Evolutionary conservation across 768 basidiomycete species (phyloP).

Genomic region (Tephrocybe sp.): DNA sequence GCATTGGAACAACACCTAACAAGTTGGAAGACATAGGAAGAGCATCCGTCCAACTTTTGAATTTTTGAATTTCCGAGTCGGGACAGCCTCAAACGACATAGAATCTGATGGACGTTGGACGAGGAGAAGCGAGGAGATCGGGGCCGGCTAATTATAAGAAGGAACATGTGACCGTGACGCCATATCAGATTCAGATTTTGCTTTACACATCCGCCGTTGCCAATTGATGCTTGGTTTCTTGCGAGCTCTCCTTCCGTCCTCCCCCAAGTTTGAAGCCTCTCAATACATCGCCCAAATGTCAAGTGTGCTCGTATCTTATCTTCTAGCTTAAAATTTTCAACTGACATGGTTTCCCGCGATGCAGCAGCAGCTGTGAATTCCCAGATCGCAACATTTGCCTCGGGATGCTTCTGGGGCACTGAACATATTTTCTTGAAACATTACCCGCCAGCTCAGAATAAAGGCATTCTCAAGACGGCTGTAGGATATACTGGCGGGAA

Average conservation of each 20-base stretch:
- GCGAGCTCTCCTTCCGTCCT: constrained; percentile 19
- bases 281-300: constrained; percentile 41
- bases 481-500: constrained; percentile 84
- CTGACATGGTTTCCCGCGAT: neutral
- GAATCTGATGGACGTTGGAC: no score
- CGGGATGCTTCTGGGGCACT: constrained; percentile 85
- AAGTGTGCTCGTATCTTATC: constrained; percentile 21
- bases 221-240: constrained; percentile 28
- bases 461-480: constrained; percentile 69
- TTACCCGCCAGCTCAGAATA: constrained; percentile 66
- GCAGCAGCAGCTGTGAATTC: constrained; percentile 22
- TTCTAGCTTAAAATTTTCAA: neutral
- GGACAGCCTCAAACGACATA: no score
- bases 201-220: neutral
- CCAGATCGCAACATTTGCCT: constrained; percentile 46
- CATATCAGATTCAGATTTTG: constrained; percentile 13
- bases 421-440: constrained; percentile 84
- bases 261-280: constrained; percentile 32
- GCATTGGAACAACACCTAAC: no score
- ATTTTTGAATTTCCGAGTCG: no score
- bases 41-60: no score
- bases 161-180: constrained; percentile 18
- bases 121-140: neutral
- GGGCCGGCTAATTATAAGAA: neutral
- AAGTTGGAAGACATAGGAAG: no score